Base-by-base conservation (phyloP, 371 early-diverging fungal species). In the Mortierella sp. region DNA sequence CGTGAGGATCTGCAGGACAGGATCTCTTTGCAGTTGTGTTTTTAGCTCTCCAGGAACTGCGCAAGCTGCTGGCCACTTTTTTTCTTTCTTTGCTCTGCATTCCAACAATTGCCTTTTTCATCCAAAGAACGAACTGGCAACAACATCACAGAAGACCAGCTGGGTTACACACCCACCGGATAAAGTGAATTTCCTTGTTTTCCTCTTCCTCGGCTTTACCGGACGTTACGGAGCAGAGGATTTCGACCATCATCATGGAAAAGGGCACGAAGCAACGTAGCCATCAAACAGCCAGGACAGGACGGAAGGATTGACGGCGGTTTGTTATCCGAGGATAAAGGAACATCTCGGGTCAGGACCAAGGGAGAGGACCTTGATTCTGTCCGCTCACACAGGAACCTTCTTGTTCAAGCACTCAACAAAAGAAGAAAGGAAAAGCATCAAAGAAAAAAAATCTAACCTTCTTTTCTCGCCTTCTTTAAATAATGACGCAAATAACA, bases 31-130 rank as follows among this genome's bases (percentile, higher is more conserved):
- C 5, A 3, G 42, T 38, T 38, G 42, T 38, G 42, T 50, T 50
- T 50, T 50, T 50, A n/a, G n/a, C 21, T n/a, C 55, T n/a, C 55
- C 38, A 42, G 42, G 42, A 38, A 38, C 68, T 65, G 68, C 68
- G 68, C 68, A 65, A 9, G 38, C 21, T 63, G 34, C 14, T 63
- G 63, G 2, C 19, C 5, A 16, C 19, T 63, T 31, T 54, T 55
- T 55, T 0, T 57, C n/a, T 57, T 11, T 57, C n/a, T 57, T 11
- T 57, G n/a, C 57, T 57, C 57, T 31, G 13, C 63, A 63, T n/a
- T 55, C 55, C 21, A n/a, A 55, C n/a, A 65, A 65, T 65, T 65
- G 68, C 68, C 68, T 65, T 65, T 65, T 65, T 65, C 68, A 65
- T 42, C 68, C 42, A 38, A 7, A 5, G 28, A 16, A 9, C 3